Evolutionary conservation across 228 moss, liverwort and hornwort genomes (phyloP).

Genomic region (Sphagnum magellanicum): DNA sequence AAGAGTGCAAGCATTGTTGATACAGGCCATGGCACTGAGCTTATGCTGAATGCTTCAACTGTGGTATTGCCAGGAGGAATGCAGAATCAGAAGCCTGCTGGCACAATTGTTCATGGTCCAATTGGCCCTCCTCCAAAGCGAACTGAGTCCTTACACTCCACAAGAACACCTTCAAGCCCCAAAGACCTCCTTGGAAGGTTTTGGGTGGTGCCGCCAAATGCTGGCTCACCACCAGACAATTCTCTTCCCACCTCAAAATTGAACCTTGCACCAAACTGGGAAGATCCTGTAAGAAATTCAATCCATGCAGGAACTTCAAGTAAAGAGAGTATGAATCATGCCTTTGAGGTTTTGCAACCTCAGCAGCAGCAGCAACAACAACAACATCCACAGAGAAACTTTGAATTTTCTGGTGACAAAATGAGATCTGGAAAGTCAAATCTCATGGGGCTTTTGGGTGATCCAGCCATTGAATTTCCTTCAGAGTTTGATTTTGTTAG

Average conservation of each 20-base stretch:
- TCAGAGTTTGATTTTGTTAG: slow-evolving; percentile 19
- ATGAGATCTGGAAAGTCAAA: slow-evolving; percentile 32
- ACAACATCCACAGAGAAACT: slow-evolving; percentile 1
- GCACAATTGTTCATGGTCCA: slow-evolving; percentile 68
- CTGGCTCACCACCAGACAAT: slow-evolving; percentile 2
- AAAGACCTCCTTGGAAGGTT: slow-evolving; percentile 79
- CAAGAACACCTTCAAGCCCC: slow-evolving; percentile 22
- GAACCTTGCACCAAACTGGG: slow-evolving; percentile 16
- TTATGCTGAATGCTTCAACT: slow-evolving; percentile 13
- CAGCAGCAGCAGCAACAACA: slow-evolving; percentile 17
- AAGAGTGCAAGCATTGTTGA: slow-evolving; percentile 18
- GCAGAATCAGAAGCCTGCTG: slow-evolving; percentile 37
- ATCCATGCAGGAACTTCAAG: slow-evolving; percentile 13
- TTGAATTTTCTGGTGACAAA: slow-evolving; percentile 26
- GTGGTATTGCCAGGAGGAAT: slow-evolving; percentile 15
- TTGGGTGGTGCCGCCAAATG: slow-evolving; percentile 52
- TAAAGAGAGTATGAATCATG: slow-evolving; percentile 13
- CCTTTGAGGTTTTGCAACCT: slow-evolving; percentile 26
- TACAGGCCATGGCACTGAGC: slow-evolving; percentile 28
- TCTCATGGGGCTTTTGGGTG: slow-evolving; percentile 43
- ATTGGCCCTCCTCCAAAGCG: slow-evolving; percentile 98
- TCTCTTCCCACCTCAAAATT: slow-evolving; percentile 31
- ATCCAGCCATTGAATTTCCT: slow-evolving; percentile 26
- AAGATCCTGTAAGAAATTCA: slow-evolving; percentile 17
- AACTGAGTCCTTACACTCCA: slow-evolving; percentile 20